These are phyloP conservation scores for Melastoma malabathricum DNA, from an alignment of 345 rosid genomes.

Conservation along the genomic window DNA sequence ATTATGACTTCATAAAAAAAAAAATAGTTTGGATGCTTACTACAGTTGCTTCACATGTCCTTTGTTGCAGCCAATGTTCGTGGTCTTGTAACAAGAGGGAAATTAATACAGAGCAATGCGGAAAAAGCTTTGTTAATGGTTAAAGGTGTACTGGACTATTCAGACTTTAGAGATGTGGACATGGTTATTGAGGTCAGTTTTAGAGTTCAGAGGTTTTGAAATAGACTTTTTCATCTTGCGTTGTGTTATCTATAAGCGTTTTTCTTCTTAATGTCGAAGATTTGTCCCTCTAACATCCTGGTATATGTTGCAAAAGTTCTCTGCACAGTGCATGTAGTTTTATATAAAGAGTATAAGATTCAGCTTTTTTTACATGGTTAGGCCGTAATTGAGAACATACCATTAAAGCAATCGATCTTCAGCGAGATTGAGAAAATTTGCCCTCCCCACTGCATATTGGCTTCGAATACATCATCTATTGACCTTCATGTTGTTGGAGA, in stretches of 20 bases:
- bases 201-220: not conserved
- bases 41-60: not conserved
- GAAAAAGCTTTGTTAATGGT: conserved; percentile 66
- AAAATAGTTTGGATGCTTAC: too few relatives aligned
- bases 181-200: conserved; percentile 81
- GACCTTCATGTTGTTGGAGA: conserved; percentile 69
- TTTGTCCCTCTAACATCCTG: too few relatives aligned
- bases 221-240: too few relatives aligned
- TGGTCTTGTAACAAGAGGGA: conserved; percentile 58
- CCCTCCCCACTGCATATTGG: conserved; percentile 80
- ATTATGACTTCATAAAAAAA: not conserved
- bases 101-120: conserved; percentile 51
- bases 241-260: too few relatives aligned
- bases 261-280: too few relatives aligned
- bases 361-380: conserved; percentile 9
- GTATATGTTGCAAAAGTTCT: too few relatives aligned
- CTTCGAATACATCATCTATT: conserved; percentile 81
- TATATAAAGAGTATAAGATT: too few relatives aligned
- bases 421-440: conserved; percentile 73
- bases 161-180: conserved; percentile 80
- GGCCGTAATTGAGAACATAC: conserved; percentile 80
- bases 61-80: conserved; percentile 54
- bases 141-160: conserved; percentile 65
- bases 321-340: too few relatives aligned
- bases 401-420: conserved; percentile 81